These are phyloP conservation scores for Castanospermum australe DNA, from an alignment of 306 rosid genomes.

Conservation along the genomic window DNA sequence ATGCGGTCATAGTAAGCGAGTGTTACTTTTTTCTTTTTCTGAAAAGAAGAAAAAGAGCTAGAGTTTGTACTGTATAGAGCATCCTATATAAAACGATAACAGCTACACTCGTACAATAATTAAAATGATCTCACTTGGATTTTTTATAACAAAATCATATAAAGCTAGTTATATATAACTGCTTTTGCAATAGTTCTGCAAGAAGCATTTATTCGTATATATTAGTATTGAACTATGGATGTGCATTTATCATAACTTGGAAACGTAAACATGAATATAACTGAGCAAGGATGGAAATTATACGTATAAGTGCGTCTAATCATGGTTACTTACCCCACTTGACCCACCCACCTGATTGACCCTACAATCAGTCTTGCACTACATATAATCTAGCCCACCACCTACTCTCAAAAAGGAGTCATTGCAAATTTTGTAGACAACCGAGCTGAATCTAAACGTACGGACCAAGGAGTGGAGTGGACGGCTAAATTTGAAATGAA, in stretches of 20 bases:
- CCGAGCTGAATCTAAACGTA: background rate
- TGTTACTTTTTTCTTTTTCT: too few species aligned
- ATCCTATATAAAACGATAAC: background rate
- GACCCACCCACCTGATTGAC: background rate
- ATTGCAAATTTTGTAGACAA: background rate
- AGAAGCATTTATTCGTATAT: too few species aligned
- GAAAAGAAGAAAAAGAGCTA: too few species aligned
- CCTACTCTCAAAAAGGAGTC: background rate
- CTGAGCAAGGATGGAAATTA: background rate
- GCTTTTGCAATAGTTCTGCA: too few species aligned
- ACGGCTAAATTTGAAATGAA: background rate
- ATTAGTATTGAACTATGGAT: background rate
- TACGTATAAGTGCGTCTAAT: slow-evolving; percentile 11
- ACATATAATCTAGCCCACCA: background rate
- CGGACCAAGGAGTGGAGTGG: too few species aligned
- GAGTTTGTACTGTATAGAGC: background rate
- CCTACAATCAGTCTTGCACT: background rate
- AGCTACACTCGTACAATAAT: background rate
- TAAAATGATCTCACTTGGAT: background rate
- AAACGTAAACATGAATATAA: background rate
- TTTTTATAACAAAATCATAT: background rate
- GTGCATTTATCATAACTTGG: background rate
- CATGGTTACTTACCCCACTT: background rate
- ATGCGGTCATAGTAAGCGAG: too few species aligned
- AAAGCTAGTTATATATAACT: too few species aligned